A percentile compares a stretch with the other conserved stretches of the same genome.
Conservation (phyloP, 768 basidiomycete species). For the Mycena chlorophos region DNA sequence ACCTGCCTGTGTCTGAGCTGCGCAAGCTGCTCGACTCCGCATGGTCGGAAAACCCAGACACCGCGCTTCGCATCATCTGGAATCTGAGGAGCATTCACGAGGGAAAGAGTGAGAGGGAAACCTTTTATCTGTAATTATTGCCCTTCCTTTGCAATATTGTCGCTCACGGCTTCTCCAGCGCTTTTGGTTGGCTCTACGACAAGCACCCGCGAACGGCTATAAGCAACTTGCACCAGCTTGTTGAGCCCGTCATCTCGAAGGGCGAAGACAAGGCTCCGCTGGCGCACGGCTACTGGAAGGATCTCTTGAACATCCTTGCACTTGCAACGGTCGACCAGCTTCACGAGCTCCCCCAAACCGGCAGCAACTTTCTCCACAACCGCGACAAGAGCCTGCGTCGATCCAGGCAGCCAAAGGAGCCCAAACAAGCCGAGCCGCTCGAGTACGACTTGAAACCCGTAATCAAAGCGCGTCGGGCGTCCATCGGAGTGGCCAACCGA, state of each 20-base stretch:
- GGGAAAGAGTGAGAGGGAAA: conserved; percentile 60
- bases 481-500: conserved; percentile 30
- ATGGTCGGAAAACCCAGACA: conserved; percentile 57
- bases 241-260: conserved; percentile 49
- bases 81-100: conserved; percentile 69
- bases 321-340: conserved; percentile 59
- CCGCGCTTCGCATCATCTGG: conserved; percentile 71
- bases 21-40: conserved; percentile 41
- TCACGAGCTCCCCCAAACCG: conserved; percentile 14
- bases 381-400: conserved; percentile 4
- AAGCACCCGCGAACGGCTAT: conserved; percentile 73
- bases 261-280: conserved; percentile 28
- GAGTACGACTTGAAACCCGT: conserved; percentile 12
- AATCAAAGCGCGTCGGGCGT: conserved; percentile 28
- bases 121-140: conserved; percentile 53
- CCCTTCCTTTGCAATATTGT: neutral
- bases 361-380: conserved; percentile 35
- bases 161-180: conserved; percentile 29
- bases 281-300: conserved; percentile 74
- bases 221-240: conserved; percentile 53
- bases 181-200: conserved; percentile 68
- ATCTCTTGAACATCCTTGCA: conserved; percentile 66
- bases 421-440: neutral
- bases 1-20: conserved; percentile 25
- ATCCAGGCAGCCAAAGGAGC: neutral